A percentile compares a stretch with the other conserved stretches of the same genome.
Evolutionary conservation across 441 rosid genomes (phyloP).

Genomic region (Pelargonium cotyledonis): DNA sequence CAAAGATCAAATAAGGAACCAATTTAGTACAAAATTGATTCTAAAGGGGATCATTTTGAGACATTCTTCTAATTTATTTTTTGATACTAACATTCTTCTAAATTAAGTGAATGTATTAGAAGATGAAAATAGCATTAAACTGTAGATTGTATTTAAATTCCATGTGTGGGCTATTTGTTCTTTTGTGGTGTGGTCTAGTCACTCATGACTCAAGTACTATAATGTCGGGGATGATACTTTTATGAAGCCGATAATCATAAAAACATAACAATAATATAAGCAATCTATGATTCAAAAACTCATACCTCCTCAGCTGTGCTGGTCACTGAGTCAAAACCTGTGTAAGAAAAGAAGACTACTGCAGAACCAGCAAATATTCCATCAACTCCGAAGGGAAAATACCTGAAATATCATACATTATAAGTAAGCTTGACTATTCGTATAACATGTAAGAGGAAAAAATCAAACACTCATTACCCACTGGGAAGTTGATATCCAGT

Average conservation of each 20-base stretch:
- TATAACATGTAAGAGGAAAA: conserved; percentile 13
- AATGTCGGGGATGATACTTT: not conserved
- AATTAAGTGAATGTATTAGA: too few relatives aligned
- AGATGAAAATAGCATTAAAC: not conserved
- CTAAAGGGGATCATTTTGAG: too few relatives aligned
- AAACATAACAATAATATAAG: not conserved
- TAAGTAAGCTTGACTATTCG: conserved; percentile 12
- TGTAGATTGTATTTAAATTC: not conserved
- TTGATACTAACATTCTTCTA: too few relatives aligned
- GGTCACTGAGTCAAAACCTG: conserved; percentile 80
- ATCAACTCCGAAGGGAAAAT: conserved; percentile 68
- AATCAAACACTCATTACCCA: conserved; percentile 36
- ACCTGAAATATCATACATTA: conserved; percentile 35
- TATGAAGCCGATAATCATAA: not conserved
- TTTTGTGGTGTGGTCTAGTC: not conserved
- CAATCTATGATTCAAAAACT: not conserved
- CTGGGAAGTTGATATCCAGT: conserved; percentile 66
- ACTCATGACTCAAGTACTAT: not conserved
- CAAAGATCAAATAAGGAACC: too few relatives aligned
- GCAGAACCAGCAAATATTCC: conserved; percentile 90
- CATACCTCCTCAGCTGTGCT: conserved; percentile 86
- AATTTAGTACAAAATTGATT: too few relatives aligned
- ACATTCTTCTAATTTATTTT: too few relatives aligned
- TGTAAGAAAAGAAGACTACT: conserved; percentile 72
- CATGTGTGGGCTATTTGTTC: not conserved